phyloP scores from a whole-genome alignment of 148 eudicot species.

The Limonium bicolor region DNA sequence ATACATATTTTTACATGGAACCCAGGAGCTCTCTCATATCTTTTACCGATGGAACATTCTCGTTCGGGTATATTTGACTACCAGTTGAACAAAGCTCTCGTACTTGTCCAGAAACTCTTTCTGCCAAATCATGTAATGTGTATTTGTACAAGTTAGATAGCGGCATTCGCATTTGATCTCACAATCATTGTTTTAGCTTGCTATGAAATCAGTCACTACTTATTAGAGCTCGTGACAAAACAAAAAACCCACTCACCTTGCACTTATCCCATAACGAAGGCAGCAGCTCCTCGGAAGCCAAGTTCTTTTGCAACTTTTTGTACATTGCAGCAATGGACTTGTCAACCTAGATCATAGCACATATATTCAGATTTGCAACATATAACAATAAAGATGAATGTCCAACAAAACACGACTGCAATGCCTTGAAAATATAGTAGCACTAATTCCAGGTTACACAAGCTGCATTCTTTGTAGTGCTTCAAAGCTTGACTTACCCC shows the following conservation, averaged over 20 bases:
- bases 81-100: conserved; percentile 79
- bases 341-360: conserved; percentile 48
- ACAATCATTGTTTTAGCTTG: background rate
- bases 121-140: conserved; percentile 32
- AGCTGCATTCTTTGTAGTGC: background rate
- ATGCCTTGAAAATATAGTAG: no score
- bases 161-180: no score
- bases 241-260: conserved; percentile 40
- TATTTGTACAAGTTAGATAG: no score
- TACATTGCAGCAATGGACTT: conserved; percentile 70
- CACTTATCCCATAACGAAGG: conserved; percentile 96
- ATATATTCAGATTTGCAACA: no score
- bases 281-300: conserved; percentile 80
- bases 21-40: conserved; percentile 84
- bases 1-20: conserved; percentile 26
- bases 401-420: no score
- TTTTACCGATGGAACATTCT: conserved; percentile 50
- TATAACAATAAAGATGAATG: no score
- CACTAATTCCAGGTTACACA: no score
- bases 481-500: conserved; percentile 45
- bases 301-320: conserved; percentile 73
- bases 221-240: background rate
- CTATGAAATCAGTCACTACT: background rate
- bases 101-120: conserved; percentile 92
- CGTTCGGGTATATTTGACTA: conserved; percentile 67